These are phyloP conservation scores for Narthecium ossifragum DNA, from an alignment of 106 monocot genomes.

Conservation along the genomic window DNA sequence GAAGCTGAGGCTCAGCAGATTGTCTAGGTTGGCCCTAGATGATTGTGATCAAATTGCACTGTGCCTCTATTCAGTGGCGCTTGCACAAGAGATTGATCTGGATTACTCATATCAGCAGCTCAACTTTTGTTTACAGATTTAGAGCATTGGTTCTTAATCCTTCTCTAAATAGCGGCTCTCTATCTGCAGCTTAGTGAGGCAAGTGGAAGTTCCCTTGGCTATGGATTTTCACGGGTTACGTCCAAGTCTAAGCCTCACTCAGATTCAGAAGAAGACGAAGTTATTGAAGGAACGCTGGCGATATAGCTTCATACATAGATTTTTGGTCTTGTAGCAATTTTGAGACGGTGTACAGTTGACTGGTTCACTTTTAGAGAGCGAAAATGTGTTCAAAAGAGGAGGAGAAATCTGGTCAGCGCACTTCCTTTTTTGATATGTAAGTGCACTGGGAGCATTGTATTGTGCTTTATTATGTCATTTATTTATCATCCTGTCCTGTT, in stretches of 20 bases:
- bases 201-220: conserved; percentile 84
- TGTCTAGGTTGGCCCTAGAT: neutral
- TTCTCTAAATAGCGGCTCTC: neutral
- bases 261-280: conserved; percentile 63
- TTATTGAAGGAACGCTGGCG: conserved; percentile 64
- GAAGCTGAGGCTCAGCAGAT: neutral
- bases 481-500: too few species aligned
- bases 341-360: conserved; percentile 12
- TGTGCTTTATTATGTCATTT: too few species aligned
- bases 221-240: conserved; percentile 80
- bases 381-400: too few species aligned
- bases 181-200: conserved; percentile 64
- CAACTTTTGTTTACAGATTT: too few species aligned
- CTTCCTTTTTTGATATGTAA: too few species aligned
- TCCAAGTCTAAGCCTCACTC: conserved; percentile 41
- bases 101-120: neutral
- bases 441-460: too few species aligned
- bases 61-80: neutral
- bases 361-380: too few species aligned
- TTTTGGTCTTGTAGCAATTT: conserved; percentile 9
- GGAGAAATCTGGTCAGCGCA: too few species aligned
- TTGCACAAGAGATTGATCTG: neutral
- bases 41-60: too few species aligned
- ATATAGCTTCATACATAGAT: conserved; percentile 19
- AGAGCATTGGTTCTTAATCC: neutral